These are phyloP conservation scores for Sporothrix curviconia DNA, from an alignment of 2,329 filamentous ascomycete species.

Conservation along the genomic window DNA sequence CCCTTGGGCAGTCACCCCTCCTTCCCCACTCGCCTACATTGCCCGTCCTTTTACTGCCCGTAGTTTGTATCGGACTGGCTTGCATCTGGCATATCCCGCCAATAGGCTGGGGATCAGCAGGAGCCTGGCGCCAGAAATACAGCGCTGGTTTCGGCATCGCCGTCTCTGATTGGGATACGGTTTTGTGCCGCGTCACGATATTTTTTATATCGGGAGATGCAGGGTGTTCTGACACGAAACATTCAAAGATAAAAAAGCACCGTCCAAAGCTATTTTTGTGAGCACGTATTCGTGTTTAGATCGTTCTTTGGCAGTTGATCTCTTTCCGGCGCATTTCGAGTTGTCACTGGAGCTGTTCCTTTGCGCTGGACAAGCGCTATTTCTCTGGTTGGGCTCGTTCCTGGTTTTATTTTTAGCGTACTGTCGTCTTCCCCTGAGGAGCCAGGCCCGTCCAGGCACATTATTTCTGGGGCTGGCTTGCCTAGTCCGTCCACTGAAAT, in stretches of 20 bases:
- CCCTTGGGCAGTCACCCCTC: background rate
- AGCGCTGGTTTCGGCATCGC: background rate
- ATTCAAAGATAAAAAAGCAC: too few relatives aligned
- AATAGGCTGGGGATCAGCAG: background rate
- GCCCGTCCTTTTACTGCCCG: too few relatives aligned
- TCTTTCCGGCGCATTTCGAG: background rate
- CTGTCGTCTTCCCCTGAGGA: background rate
- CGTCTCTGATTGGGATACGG: background rate
- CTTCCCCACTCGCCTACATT: background rate
- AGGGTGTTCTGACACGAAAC: background rate
- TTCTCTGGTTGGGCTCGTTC: background rate
- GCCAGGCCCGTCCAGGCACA: background rate
- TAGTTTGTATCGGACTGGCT: too few relatives aligned
- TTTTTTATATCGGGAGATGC: background rate
- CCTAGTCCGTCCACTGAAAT: too few relatives aligned
- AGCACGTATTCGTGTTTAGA: background rate
- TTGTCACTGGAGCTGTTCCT: background rate
- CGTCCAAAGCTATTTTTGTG: too few relatives aligned
- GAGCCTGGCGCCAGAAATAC: background rate
- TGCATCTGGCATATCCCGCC: background rate
- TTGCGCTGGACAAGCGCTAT: background rate
- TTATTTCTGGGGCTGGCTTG: slow-evolving; percentile 1
- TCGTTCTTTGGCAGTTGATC: background rate
- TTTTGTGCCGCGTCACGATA: background rate
- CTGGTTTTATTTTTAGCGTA: slow-evolving; percentile 8